phyloP scores from a whole-genome alignment of 2,329 filamentous ascomycete species.

The Arthrobotrys entomopaga region DNA sequence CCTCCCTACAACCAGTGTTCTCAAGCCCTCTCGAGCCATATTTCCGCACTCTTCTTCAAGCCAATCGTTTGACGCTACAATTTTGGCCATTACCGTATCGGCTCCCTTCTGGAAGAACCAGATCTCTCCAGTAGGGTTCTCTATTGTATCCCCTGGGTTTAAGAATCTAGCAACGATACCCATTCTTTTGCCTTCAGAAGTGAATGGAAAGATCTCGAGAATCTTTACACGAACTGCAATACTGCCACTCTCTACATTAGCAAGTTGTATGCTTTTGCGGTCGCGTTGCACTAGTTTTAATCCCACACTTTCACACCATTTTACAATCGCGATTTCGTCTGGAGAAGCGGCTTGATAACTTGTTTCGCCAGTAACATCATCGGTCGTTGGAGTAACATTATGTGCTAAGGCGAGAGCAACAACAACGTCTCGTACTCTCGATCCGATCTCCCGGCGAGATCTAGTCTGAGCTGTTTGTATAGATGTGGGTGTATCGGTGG shows the following conservation, averaged over 20 bases:
- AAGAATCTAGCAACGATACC: conserved; percentile 92
- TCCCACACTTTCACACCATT: conserved; percentile 92
- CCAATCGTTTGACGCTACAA: conserved; percentile 97
- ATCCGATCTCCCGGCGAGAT: conserved; percentile 90
- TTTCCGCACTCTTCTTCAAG: conserved; percentile 99
- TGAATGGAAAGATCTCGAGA: conserved; percentile 95
- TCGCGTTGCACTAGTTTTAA: conserved; percentile 85
- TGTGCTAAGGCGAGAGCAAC: conserved; percentile 92
- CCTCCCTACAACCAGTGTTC: conserved; percentile 93
- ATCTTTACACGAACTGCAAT: conserved; percentile 86
- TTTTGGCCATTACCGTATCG: conserved; percentile 96
- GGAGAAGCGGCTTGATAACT: conserved; percentile 97
- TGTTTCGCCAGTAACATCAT: conserved; percentile 76
- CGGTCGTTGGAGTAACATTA: conserved; percentile 91
- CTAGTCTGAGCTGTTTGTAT: conserved; percentile 73
- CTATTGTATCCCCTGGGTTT: conserved; percentile 65
- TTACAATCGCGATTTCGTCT: conserved; percentile 97
- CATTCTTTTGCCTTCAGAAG: conserved; percentile 97
- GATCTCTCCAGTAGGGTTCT: conserved; percentile 75
- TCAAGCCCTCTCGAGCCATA: conserved; percentile 95
- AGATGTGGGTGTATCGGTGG: conserved; percentile 25
- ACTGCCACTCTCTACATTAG: conserved; percentile 77
- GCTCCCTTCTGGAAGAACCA: conserved; percentile 99
- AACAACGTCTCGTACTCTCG: conserved; percentile 90
- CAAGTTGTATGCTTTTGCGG: conserved; percentile 82